Conservation (phyloP, 2,329 filamentous ascomycete genomes). For the Elsinoe australis region DNA sequence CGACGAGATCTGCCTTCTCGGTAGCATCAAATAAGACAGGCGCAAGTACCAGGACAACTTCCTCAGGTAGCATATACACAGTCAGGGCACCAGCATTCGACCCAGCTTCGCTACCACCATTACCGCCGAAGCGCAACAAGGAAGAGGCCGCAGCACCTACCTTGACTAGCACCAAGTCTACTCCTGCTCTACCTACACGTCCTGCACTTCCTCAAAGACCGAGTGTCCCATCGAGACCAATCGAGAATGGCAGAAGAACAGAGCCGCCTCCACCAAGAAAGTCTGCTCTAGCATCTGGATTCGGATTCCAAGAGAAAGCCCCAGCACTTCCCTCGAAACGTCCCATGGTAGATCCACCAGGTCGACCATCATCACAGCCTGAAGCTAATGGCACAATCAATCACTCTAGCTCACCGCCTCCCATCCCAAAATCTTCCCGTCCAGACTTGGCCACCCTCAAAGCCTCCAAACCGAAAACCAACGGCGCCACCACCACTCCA, state of each 20-base stretch:
- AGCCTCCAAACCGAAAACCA: constrained; percentile 42
- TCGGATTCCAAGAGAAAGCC: constrained; percentile 33
- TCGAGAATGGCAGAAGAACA: not conserved
- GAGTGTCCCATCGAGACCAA: constrained; percentile 25
- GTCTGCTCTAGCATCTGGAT: constrained; percentile 41
- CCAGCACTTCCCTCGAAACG: constrained; percentile 19
- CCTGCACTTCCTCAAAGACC: constrained; percentile 19
- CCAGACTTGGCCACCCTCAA: constrained; percentile 52
- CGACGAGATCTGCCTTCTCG: constrained; percentile 43
- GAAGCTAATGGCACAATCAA: constrained; percentile 20
- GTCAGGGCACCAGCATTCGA: constrained; percentile 48
- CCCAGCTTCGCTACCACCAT: constrained; percentile 45
- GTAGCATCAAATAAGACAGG: constrained; percentile 41
- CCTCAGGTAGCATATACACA: constrained; percentile 19
- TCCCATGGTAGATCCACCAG: constrained; percentile 14
- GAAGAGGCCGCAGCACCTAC: constrained; percentile 35
- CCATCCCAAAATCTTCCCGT: constrained; percentile 47
- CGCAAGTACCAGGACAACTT: constrained; percentile 27
- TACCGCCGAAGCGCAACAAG: constrained; percentile 45
- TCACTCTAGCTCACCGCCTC: constrained; percentile 35
- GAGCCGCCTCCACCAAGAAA: constrained; percentile 30
- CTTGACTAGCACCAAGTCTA: constrained; percentile 33
- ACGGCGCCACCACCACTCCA: constrained; percentile 20
- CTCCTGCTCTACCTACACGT: constrained; percentile 24
- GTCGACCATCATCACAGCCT: not conserved